A percentile compares a stretch with the other conserved stretches of the same genome.
phyloP scores from a whole-genome alignment of 2,329 filamentous ascomycete genomes.

The Zymoseptoria pseudotritici region DNA sequence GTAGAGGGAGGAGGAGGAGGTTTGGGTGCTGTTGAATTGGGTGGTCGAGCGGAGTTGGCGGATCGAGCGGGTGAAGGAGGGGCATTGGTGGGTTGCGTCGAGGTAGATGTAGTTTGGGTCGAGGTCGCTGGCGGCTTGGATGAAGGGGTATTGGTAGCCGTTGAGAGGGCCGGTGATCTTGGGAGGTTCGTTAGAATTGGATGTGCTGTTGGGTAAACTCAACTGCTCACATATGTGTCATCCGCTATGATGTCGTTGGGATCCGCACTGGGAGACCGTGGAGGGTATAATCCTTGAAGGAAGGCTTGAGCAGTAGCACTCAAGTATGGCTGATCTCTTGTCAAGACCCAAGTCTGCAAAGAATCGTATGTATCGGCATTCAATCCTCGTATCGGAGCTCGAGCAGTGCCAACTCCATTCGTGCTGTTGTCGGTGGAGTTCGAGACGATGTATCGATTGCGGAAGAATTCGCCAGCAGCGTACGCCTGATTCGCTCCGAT shows the following conservation, averaged over 20 bases:
- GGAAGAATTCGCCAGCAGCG: slow-evolving; percentile 44
- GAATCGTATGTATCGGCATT: slow-evolving; percentile 37
- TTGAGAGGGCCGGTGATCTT: slow-evolving; percentile 42
- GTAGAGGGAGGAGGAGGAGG: slow-evolving; percentile 43
- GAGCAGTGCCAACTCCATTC: slow-evolving; percentile 15
- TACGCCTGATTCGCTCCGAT: slow-evolving; percentile 50
- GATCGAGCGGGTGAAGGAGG: slow-evolving; percentile 26
- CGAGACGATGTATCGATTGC: slow-evolving; percentile 44
- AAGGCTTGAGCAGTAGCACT: slow-evolving; percentile 52
- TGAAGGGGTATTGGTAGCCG: slow-evolving; percentile 52
- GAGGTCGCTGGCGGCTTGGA: slow-evolving; percentile 36
- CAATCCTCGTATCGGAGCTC: slow-evolving; percentile 39
- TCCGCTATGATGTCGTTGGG: slow-evolving; percentile 42
- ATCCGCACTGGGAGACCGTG: slow-evolving; percentile 30
- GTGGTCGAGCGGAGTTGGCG: slow-evolving; percentile 35
- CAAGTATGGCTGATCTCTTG: slow-evolving; percentile 42
- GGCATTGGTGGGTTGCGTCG: slow-evolving; percentile 33
- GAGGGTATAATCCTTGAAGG: slow-evolving; percentile 55
- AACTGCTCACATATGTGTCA: slow-evolving; percentile 26
- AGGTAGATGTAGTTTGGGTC: slow-evolving; percentile 48
- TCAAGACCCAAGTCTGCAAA: slow-evolving; percentile 41
- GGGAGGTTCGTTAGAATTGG: background rate
- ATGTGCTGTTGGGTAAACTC: background rate
- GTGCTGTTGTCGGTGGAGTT: slow-evolving; percentile 12
- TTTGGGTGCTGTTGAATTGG: slow-evolving; percentile 10